Base-by-base conservation (phyloP, 2,329 filamentous ascomycete genomes). In the Blastomyces emzantsi region DNA sequence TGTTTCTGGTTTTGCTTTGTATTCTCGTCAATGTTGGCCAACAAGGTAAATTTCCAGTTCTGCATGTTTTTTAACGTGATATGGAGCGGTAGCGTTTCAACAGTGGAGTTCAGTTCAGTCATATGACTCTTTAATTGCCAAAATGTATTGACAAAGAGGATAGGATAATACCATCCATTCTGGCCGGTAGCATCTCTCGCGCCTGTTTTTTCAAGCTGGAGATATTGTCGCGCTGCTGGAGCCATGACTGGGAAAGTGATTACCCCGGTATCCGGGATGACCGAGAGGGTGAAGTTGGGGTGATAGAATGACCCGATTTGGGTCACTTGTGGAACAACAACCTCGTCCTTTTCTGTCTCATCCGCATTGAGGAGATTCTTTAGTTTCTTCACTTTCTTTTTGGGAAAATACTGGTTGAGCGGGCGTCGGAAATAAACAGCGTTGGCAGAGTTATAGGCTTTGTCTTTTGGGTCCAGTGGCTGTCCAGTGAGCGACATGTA, bases 91-190 rank as follows among this genome's bases (percentile, higher is more conserved):
- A 96, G 80, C 28, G 85, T 86, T 70, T 86, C 88, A 69, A 96
- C 90, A 0, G 94, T 97, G 19, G 90, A 88, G 74, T 99, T 99
- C 60, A 99, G 80, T 68, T 92, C 83, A 28, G 84, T 90, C 93
- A 97, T 97, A 70, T 97, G 91, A 67, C 83, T 87, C 73, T 85
- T 90, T 67, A 99, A 82, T 77, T 97, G 93, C 94, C 94, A 99
- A 78, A 99, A 99, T 3, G 89, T 95, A 78, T 99, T 99, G 73
- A 94, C 81, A 74, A 91, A 99, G 49, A 97, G 78, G 55, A 97
- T 85, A 4, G 94, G 94, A 73, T 89, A 86, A 73, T 97, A 99
- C 92, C 92, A 99, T 66, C 88, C 88, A 76, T 97, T 91, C 76
- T 92, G 85, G 47, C 94, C 94, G 17, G 86, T 86, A 1, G 82